Evolutionary conservation across 306 rosid genomes (phyloP), one percentile per base, ranked within the genome.

Genomic region (Parietaria judaica): DNA sequence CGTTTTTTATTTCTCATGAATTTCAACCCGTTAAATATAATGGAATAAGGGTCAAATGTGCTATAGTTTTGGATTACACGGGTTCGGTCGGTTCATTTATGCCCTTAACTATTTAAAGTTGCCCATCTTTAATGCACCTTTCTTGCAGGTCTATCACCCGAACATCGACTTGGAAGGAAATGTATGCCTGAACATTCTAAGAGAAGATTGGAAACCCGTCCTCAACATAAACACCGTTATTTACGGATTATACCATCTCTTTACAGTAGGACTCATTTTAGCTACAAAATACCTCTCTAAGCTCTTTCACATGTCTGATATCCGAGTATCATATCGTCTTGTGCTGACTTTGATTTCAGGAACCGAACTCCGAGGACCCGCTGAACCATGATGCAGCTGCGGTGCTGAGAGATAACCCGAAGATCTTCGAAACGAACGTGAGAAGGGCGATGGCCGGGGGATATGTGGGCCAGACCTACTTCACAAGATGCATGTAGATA

Each of bases 171-270:
- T 91, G 89, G 97, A 91, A 73, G 97, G 97, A 63, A 87, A 87
- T 61, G 97, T 87, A 44, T 87, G 96, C 76, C 95, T 91, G 63
- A 91, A 91, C 82, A 87, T 91, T 74, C 76, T 91, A 55, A 77
- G 97, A 70, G 97, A 91, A 76, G 97, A 87, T 72, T 91, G 97
- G 97, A 91, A 91, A 73, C 97, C 97, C 73, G 95, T 91, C 47
- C 91, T 91, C 48, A 91, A 83, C 53, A 85, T 91, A 55, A 91
- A 87, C 79, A 85, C 95, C 6, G 57, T 91, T 44, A 80, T 91
- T 53, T 87, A 91, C 67, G 97, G 97, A 70, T 71, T 91, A 74
- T 85, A 76, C 75, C 96, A 91, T 83, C 87, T 91, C 56, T 91
- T 87, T 76, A 83, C 92, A 78, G 95, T 90, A 87, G 17, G 35